Base-by-base conservation (phyloP, 352 stramenopile species). In the Thraustochytrium striatum region DNA sequence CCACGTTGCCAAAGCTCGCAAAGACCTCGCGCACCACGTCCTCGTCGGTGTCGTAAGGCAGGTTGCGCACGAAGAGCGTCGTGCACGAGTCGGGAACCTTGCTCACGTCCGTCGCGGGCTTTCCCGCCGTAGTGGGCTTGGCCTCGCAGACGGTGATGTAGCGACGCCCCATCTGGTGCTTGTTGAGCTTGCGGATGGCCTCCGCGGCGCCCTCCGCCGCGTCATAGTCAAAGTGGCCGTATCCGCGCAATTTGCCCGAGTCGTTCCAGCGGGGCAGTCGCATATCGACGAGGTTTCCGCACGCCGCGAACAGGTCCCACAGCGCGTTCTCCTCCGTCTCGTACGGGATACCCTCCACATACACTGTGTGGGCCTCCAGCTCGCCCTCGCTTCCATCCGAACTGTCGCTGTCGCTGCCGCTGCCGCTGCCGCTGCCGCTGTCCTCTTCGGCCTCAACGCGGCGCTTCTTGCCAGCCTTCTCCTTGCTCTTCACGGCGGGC, bases 271-370 rank as follows among this genome's bases (percentile, higher is more conserved):
- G 90, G 5, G 95, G 93, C 81, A 98, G 88, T n/a, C 94, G 90
- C 61, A 98, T 83, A 72, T 97, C 90, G 68, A 93, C 85, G 65
- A 98, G 89, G n/a, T 92, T 89, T 9, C 89, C 87, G 72, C 89
- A 95, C 16, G 85, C 85, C 19, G 88, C 86, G 57, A 97, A 96
- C 83, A 98, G 95, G 3, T 83, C 89, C 41, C 91, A 88, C 9
- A 98, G 81, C 72, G 97, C 89, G 16, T 94, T 88, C 79, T 96
- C 91, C 55, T 87, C 91, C 3, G 88, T 88, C 59, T 90, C 88
- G 87, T 97, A 98, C 44, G 94, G 91, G 52, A 98, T 94, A 32
- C 95, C 94, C 85, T 98, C 93, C 44, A 98, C 89, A 84, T 97
- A 98, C 39, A 97, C 88, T 7, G 70, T 62, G n/a, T 19, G 50